These are phyloP conservation scores for Pseudognaphalium luteoalbum DNA, from an alignment of 129 eudicot genomes.

Conservation along the genomic window DNA sequence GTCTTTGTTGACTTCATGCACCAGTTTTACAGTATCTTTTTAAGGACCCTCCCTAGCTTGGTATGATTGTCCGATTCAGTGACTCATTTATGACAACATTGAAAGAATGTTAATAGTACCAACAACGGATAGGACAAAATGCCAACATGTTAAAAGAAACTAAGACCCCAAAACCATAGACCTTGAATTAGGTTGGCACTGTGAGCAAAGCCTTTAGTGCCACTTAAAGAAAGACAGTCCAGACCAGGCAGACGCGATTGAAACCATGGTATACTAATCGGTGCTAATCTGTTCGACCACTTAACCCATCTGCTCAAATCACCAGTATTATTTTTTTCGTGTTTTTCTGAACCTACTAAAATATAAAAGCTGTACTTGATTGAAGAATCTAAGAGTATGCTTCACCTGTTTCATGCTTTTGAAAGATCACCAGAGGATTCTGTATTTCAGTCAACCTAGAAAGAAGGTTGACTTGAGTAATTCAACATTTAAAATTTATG, in stretches of 20 bases:
- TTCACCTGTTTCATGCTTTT: not conserved
- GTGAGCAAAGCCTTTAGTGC: not conserved
- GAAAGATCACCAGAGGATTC: conserved; percentile 10
- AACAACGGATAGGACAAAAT: not conserved
- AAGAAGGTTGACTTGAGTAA: not conserved
- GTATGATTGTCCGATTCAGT: not conserved
- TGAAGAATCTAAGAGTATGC: not conserved
- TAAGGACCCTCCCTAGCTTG: not conserved
- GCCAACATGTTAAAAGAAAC: not conserved
- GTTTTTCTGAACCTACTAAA: not conserved
- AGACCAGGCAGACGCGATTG: not conserved
- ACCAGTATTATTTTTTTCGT: too few species aligned
- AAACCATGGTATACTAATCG: not conserved
- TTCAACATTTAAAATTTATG: not conserved
- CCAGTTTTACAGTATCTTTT: not conserved
- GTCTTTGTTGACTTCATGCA: not conserved
- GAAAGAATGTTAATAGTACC: conserved; percentile 11
- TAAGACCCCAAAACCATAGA: not conserved
- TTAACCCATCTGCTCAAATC: too few species aligned
- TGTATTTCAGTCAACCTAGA: not conserved
- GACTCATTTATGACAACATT: not conserved
- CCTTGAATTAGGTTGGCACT: not conserved
- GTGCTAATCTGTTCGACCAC: not conserved
- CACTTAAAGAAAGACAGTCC: not conserved
- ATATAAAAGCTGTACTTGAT: not conserved